phyloP scores from a whole-genome alignment of 1,284 basidiomycete genomes.

The Trametes versicolor region DNA sequence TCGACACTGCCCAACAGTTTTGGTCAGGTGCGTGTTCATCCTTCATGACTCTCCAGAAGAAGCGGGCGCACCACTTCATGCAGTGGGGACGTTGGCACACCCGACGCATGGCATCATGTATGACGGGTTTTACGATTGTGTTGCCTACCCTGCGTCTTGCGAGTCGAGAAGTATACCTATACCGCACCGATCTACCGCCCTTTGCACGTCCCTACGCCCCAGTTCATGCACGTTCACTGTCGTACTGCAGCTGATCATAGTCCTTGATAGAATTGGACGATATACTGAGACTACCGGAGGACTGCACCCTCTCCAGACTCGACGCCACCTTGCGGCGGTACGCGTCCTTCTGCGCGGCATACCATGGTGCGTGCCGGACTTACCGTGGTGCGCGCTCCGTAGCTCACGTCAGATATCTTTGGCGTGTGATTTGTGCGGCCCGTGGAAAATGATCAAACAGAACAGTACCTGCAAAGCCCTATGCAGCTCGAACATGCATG shows the following conservation, averaged over 20 bases:
- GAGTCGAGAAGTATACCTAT: no score
- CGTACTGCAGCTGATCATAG: not conserved
- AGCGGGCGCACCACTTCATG: no score
- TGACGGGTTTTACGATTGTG: no score
- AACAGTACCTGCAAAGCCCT: slow-evolving; percentile 82
- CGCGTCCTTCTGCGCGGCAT: slow-evolving; percentile 80
- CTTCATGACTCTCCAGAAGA: not conserved
- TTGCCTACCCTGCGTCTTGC: no score
- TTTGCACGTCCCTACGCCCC: not conserved
- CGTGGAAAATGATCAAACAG: slow-evolving; percentile 49
- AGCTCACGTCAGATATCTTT: slow-evolving; percentile 11
- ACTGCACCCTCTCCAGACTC: slow-evolving; percentile 75
- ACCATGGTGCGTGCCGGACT: slow-evolving; percentile 73
- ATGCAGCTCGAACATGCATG: slow-evolving; percentile 87
- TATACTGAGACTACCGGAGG: slow-evolving; percentile 72
- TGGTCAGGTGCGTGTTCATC: slow-evolving; percentile 75
- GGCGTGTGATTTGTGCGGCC: slow-evolving; percentile 6
- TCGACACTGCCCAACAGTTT: slow-evolving; percentile 84
- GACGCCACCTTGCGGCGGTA: slow-evolving; percentile 84
- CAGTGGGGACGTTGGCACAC: no score
- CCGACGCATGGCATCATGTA: no score
- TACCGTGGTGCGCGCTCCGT: not conserved
- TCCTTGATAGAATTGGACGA: slow-evolving; percentile 80
- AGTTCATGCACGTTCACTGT: not conserved
- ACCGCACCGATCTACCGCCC: no score